A percentile compares a stretch with the other conserved stretches of the same genome.
Conservation (phyloP, 495 filamentous ascomycete genomes). For the Penicillium turbatum region DNA sequence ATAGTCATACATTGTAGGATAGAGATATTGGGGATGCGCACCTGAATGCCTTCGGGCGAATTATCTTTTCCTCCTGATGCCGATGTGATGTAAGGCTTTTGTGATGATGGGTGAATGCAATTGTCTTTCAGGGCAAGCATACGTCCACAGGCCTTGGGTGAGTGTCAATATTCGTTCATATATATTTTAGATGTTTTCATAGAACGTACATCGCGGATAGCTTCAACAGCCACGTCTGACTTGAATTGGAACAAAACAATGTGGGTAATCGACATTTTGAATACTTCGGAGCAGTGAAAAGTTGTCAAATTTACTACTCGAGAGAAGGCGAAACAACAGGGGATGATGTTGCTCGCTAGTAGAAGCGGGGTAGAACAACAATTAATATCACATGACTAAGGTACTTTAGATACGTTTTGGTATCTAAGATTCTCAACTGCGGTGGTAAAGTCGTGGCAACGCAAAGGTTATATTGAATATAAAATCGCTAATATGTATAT, state of each 20-base stretch:
- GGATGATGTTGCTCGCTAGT: no score
- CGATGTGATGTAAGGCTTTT: conserved; percentile 48
- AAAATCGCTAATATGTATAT: no score
- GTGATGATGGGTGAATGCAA: conserved; percentile 43
- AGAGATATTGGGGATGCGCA: conserved; percentile 24
- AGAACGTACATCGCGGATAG: conserved; percentile 47
- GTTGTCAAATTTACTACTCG: no score
- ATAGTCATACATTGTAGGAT: not conserved
- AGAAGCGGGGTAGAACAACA: not conserved
- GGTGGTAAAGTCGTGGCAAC: no score
- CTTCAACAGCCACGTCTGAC: conserved; percentile 30
- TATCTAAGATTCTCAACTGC: no score
- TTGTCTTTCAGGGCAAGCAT: conserved; percentile 37
- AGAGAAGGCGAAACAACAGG: no score
- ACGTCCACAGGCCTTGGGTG: conserved; percentile 25
- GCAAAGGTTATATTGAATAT: no score
- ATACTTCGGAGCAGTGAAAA: not conserved
- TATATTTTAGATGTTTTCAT: not conserved
- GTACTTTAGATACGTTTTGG: no score
- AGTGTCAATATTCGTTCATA: not conserved
- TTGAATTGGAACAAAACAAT: conserved; percentile 63
- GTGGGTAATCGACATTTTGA: conserved; percentile 51
- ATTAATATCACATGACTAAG: not conserved
- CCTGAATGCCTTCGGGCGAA: conserved; percentile 60
- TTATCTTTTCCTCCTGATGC: conserved; percentile 59